These are phyloP conservation scores for Cucurbita moschata DNA, from an alignment of 306 rosid species.

Conservation along the genomic window DNA sequence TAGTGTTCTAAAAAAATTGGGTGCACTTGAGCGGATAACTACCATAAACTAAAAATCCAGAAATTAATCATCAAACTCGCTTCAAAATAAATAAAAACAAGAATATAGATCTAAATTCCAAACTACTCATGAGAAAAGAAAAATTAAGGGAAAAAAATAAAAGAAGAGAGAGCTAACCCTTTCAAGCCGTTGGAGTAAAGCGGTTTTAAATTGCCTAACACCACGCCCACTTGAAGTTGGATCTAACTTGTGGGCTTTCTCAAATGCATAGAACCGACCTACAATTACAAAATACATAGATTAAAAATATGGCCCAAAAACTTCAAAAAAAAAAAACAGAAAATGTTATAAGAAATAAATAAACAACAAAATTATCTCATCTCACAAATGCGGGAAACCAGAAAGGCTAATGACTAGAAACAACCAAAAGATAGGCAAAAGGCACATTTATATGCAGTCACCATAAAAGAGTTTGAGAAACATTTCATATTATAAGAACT, in stretches of 20 bases:
- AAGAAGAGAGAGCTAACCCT: conserved; percentile 35
- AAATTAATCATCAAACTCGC: background rate
- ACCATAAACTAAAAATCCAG: background rate
- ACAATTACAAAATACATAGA: background rate
- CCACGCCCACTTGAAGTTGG: conserved; percentile 98
- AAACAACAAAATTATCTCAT: background rate
- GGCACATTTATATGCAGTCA: background rate
- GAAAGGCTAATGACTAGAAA: background rate
- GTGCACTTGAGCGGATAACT: background rate
- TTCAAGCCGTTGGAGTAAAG: conserved; percentile 92
- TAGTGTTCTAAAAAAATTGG: background rate
- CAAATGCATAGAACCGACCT: conserved; percentile 98
- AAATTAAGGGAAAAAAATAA: background rate
- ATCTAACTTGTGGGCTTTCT: conserved; percentile 96
- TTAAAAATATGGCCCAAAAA: background rate
- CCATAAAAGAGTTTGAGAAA: background rate
- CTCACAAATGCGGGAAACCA: background rate
- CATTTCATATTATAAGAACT: background rate
- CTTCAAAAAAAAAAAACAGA: background rate
- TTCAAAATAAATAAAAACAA: background rate
- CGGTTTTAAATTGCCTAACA: conserved; percentile 93
- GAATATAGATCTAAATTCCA: background rate
- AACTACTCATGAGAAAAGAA: background rate
- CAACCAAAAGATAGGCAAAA: background rate
- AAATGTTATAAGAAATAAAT: background rate